phyloP scores from a whole-genome alignment of 1,139 yeast species.

The Protomyces pachydermus region DNA sequence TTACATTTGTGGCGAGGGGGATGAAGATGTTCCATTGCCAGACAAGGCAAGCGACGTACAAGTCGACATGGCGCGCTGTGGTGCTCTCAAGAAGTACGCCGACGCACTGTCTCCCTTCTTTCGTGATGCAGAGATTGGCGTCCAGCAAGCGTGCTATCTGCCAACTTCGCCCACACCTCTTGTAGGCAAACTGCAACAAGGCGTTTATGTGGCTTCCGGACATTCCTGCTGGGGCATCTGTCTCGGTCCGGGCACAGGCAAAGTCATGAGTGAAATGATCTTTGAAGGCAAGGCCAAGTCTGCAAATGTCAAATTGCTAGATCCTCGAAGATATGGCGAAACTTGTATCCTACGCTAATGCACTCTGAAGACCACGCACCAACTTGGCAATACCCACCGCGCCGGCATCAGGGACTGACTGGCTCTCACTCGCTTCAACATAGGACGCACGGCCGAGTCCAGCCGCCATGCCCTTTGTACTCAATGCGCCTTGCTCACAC shows the following conservation, averaged over 20 bases:
- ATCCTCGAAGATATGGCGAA: conserved; percentile 46
- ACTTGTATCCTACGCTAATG: neutral
- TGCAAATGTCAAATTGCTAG: conserved; percentile 74
- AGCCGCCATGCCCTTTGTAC: conserved; percentile 69
- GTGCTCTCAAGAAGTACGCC: conserved; percentile 75
- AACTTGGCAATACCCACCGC: conserved; percentile 47
- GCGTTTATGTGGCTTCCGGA: conserved; percentile 77
- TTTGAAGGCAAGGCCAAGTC: conserved; percentile 77
- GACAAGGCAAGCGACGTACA: conserved; percentile 92
- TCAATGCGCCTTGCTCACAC: conserved; percentile 69
- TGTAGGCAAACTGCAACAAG: conserved; percentile 82
- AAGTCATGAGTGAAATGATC: conserved; percentile 78
- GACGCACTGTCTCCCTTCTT: conserved; percentile 70
- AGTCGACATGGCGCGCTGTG: conserved; percentile 82
- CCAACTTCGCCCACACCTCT: conserved; percentile 94
- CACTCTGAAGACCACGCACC: conserved; percentile 28
- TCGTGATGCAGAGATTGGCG: conserved; percentile 67
- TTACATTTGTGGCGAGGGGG: conserved; percentile 96
- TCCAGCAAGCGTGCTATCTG: conserved; percentile 89
- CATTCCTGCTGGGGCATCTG: conserved; percentile 99
- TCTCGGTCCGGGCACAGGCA: conserved; percentile 95
- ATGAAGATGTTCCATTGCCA: conserved; percentile 81
- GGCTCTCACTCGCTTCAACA: conserved; percentile 50
- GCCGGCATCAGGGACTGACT: conserved; percentile 83
- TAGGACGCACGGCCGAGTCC: conserved; percentile 92